Evolutionary conservation across 495 filamentous ascomycete species (phyloP).

Genomic region (Aspergillus funiculosus): DNA sequence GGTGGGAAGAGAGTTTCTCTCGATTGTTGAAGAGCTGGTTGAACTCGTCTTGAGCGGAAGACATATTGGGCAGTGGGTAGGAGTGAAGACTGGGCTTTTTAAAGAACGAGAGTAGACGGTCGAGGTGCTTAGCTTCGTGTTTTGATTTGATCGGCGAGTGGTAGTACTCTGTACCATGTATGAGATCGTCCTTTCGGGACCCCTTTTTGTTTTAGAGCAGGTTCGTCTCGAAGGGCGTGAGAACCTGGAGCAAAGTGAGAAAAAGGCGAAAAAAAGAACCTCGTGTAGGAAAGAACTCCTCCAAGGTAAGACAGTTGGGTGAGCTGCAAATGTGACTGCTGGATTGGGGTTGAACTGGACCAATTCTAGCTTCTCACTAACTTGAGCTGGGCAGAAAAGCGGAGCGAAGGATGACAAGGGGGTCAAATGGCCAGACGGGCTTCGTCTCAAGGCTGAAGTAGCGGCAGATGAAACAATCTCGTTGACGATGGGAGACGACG

Average conservation of each 20-base stretch:
- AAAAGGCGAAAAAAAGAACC: not conserved
- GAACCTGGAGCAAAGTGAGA: too few relatives aligned
- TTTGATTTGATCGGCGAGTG: not conserved
- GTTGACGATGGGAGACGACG: slow-evolving; percentile 3
- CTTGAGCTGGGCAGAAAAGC: not conserved
- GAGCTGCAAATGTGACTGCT: not conserved
- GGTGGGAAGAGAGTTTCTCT: slow-evolving; percentile 45
- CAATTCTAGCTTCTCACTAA: too few relatives aligned
- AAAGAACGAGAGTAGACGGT: too few relatives aligned
- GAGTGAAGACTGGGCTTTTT: not conserved
- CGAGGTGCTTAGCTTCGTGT: too few relatives aligned
- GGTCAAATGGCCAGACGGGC: slow-evolving; percentile 9
- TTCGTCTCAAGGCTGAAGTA: slow-evolving; percentile 11
- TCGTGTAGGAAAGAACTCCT: slow-evolving; percentile 1
- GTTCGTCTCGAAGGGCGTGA: too few relatives aligned
- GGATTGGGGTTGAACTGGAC: too few relatives aligned
- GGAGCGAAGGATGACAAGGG: slow-evolving; percentile 3
- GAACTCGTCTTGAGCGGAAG: slow-evolving; percentile 80
- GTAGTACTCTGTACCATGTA: not conserved
- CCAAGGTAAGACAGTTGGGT: slow-evolving; percentile 2
- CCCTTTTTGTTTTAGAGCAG: too few relatives aligned
- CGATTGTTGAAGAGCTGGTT: slow-evolving; percentile 60
- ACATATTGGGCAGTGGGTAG: slow-evolving; percentile 46
- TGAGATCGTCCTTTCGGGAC: too few relatives aligned
- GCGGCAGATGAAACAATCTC: slow-evolving; percentile 23